A percentile compares a stretch with the other conserved stretches of the same genome.
Evolutionary conservation across 768 basidiomycete species (phyloP).

Genomic region (Amanita pallidorosea): DNA sequence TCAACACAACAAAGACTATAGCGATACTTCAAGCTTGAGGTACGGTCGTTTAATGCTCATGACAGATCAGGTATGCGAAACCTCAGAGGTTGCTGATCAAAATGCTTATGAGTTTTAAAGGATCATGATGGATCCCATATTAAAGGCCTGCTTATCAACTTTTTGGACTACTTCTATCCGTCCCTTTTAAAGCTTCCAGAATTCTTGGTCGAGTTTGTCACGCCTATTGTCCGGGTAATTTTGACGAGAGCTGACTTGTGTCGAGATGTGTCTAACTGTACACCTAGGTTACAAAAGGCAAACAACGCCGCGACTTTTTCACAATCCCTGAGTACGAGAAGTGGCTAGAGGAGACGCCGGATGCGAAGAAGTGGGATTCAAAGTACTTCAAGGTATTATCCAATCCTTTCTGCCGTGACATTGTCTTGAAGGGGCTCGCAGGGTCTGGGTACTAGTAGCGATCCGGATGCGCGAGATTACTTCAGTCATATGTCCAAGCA

Average conservation of each 20-base stretch:
- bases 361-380: slow-evolving; percentile 72
- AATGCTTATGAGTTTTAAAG: slow-evolving; percentile 26
- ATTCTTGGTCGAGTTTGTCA: slow-evolving; percentile 97
- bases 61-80: slow-evolving; percentile 84
- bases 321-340: slow-evolving; percentile 95
- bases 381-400: slow-evolving; percentile 94
- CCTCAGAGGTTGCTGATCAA: neutral
- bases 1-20: slow-evolving; percentile 89
- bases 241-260: neutral
- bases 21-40: slow-evolving; percentile 52
- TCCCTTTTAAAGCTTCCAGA: slow-evolving; percentile 83
- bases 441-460: slow-evolving; percentile 94
- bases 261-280: neutral
- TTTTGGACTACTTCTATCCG: slow-evolving; percentile 93
- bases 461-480: slow-evolving; percentile 85
- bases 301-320: slow-evolving; percentile 79
- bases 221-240: slow-evolving; percentile 89
- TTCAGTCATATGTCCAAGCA: slow-evolving; percentile 90
- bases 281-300: slow-evolving; percentile 63
- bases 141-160: slow-evolving; percentile 98
- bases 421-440: slow-evolving; percentile 17
- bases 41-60: slow-evolving; percentile 98
- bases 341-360: slow-evolving; percentile 75
- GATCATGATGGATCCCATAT: slow-evolving; percentile 99
- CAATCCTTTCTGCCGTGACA: neutral